Evolutionary conservation across 139 green algal genomes (phyloP).

Genomic region (Closterium sp.): DNA sequence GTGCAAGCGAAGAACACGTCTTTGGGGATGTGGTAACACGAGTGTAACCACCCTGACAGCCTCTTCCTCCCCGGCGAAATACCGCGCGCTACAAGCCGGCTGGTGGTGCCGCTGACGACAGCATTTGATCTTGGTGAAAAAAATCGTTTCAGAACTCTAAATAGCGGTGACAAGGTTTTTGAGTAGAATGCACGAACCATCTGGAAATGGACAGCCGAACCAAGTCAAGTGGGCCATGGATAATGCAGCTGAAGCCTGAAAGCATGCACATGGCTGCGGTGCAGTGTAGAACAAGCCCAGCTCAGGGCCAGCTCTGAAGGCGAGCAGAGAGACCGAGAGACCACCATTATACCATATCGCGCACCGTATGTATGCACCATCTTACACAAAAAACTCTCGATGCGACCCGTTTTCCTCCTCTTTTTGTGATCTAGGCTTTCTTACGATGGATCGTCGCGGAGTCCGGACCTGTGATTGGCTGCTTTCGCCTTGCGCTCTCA

Average conservation of each 20-base stretch:
- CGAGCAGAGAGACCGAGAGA: background rate
- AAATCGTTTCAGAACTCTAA: background rate
- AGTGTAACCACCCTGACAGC: background rate
- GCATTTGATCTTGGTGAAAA: background rate
- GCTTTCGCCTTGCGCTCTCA: no score
- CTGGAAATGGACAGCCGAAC: background rate
- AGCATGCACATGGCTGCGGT: background rate
- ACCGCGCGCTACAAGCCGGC: no score
- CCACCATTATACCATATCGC: no score
- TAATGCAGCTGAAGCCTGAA: background rate
- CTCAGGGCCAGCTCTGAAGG: no score
- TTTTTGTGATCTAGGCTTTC: no score
- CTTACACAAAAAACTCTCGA: no score
- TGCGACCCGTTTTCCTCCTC: no score
- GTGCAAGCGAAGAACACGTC: background rate
- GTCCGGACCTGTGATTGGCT: no score
- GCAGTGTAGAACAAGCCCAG: background rate
- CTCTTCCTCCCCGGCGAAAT: background rate
- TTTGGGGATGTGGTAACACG: background rate
- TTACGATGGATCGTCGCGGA: no score
- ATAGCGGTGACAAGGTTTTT: background rate
- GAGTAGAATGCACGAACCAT: no score
- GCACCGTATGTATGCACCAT: no score
- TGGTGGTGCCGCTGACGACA: background rate
- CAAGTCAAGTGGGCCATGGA: background rate